Evolutionary conservation across 805 yeast species (phyloP).

Genomic region (Candida pini): DNA sequence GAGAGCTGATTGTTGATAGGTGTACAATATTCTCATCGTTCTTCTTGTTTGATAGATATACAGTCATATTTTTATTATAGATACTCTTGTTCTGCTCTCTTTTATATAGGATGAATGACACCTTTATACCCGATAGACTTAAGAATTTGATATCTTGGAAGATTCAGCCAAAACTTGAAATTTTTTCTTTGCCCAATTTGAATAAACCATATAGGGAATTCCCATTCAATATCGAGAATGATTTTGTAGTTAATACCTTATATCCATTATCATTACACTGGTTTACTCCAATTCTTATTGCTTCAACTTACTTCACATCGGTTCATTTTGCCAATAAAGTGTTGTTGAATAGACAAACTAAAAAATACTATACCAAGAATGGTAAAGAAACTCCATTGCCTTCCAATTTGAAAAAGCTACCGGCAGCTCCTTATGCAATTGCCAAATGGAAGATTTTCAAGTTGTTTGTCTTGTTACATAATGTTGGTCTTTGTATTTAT

Average conservation of each 20-base stretch:
- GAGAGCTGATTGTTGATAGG: no score
- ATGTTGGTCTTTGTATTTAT: slow-evolving; percentile 55
- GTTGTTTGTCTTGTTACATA: slow-evolving; percentile 53
- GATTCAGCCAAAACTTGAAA: slow-evolving; percentile 19
- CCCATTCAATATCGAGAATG: slow-evolving; percentile 19
- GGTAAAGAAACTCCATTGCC: slow-evolving; percentile 20
- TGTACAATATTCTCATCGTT: no score
- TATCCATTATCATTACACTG: slow-evolving; percentile 42
- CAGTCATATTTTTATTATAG: no score
- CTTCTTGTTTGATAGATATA: no score
- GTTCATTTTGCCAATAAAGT: slow-evolving; percentile 51
- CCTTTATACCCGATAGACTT: no score
- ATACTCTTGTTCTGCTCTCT: no score
- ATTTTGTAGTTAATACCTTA: slow-evolving; percentile 24
- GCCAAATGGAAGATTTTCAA: slow-evolving; percentile 43
- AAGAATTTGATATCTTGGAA: slow-evolving; percentile 18
- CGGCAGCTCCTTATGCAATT: slow-evolving; percentile 49
- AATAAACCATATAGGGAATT: slow-evolving; percentile 20
- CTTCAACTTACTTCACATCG: slow-evolving; percentile 49
- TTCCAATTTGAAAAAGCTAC: slow-evolving; percentile 30
- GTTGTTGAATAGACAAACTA: slow-evolving; percentile 41
- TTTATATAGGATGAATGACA: no score
- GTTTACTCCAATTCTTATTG: slow-evolving; percentile 51
- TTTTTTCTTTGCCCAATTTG: slow-evolving; percentile 24
- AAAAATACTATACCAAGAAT: slow-evolving; percentile 24